These are phyloP conservation scores for Lipomyces spencermartinsiae DNA, from an alignment of 805 yeast species.

Conservation along the genomic window DNA sequence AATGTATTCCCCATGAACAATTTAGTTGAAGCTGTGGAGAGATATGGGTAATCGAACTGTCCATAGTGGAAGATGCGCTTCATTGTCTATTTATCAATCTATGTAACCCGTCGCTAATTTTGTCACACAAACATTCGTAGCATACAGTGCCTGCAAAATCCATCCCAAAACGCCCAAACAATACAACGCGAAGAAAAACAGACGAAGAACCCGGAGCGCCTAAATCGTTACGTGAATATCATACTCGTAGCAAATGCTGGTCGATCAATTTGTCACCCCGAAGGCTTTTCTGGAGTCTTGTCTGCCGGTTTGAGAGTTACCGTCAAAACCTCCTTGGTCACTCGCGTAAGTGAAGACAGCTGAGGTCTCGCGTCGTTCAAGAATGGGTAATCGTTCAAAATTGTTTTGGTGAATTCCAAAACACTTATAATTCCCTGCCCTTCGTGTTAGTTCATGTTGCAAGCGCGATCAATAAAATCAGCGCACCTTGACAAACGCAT, in stretches of 20 bases:
- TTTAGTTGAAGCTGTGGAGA: no score
- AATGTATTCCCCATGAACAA: no score
- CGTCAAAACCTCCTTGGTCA: constrained; percentile 76
- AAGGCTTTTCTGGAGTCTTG: constrained; percentile 4
- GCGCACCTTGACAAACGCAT: constrained; percentile 78
- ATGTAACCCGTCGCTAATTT: not conserved
- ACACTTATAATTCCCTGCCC: constrained; percentile 48
- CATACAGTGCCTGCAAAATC: not conserved
- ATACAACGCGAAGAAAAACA: not conserved
- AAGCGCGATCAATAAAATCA: constrained; percentile 51
- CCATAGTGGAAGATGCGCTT: no score
- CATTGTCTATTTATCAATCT: not conserved
- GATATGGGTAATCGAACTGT: not conserved
- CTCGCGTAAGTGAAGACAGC: constrained; percentile 80
- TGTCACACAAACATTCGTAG: not conserved
- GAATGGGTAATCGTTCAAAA: constrained; percentile 81
- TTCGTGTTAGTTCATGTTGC: not conserved
- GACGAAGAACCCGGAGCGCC: not conserved
- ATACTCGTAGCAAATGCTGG: not conserved
- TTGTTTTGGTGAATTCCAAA: constrained; percentile 78
- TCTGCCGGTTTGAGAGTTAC: constrained; percentile 27
- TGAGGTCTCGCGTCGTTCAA: constrained; percentile 80
- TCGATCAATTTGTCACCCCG: not conserved
- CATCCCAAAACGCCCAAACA: constrained; percentile 2
- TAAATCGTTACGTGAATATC: not conserved